phyloP scores from a whole-genome alignment of 1,284 basidiomycete genomes.

The Mycena citricolor region DNA sequence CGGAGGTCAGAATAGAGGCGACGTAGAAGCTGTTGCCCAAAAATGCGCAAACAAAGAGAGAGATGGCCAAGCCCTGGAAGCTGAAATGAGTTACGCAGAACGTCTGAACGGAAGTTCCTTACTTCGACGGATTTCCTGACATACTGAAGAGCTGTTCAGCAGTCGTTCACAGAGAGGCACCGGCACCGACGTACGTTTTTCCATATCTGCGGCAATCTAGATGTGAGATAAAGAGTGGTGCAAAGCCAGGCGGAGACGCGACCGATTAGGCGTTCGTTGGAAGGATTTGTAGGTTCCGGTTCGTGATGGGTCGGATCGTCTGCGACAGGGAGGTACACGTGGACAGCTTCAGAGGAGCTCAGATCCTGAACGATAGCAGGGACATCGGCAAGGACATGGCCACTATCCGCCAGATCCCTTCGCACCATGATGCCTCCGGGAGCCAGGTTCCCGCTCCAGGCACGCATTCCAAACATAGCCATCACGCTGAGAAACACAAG shows the following conservation, averaged over 20 bases:
- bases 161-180: slow-evolving; percentile 7
- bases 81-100: slow-evolving; percentile 12
- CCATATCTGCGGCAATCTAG: slow-evolving; percentile 93
- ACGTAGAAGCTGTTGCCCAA: slow-evolving; percentile 91
- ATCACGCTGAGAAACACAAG: slow-evolving; percentile 75
- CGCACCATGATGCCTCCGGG: slow-evolving; percentile 25
- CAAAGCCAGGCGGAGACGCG: slow-evolving; percentile 91
- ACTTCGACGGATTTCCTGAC: slow-evolving; percentile 89
- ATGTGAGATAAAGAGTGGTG: slow-evolving; percentile 88
- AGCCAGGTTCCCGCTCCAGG: slow-evolving; percentile 35
- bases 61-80: slow-evolving; percentile 81
- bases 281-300: slow-evolving; percentile 33
- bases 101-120: slow-evolving; percentile 15
- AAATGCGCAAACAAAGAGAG: slow-evolving; percentile 90
- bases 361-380: no score
- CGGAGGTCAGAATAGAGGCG: slow-evolving; percentile 74
- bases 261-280: slow-evolving; percentile 68
- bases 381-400: no score
- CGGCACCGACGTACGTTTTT: slow-evolving; percentile 79
- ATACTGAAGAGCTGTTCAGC: slow-evolving; percentile 60
- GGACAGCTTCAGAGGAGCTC: no score
- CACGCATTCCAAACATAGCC: slow-evolving; percentile 66
- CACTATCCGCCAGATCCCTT: no score
- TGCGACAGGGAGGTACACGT: no score
- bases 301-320: no score